A percentile compares a stretch with the other conserved stretches of the same genome.
Conservation (phyloP, 371 early-diverging fungal species). For the Apophysomyces variabilis region DNA sequence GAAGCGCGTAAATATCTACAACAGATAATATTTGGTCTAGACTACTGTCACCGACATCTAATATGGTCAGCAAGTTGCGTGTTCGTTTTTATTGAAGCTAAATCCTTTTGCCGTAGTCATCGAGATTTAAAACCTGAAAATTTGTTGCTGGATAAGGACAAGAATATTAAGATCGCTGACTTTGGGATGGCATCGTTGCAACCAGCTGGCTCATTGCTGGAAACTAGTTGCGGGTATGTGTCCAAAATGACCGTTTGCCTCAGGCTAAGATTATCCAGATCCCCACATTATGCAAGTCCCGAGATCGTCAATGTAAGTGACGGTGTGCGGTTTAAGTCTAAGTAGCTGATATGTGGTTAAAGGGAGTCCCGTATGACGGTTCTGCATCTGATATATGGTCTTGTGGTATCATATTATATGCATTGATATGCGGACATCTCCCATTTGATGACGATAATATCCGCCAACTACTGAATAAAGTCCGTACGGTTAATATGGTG, state of each 20-base stretch:
- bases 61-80: constrained; percentile 68
- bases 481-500: constrained; percentile 14
- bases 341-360: neutral
- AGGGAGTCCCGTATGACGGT: constrained; percentile 85
- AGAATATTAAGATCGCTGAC: constrained; percentile 82
- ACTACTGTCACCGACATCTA: constrained; percentile 91
- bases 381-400: constrained; percentile 92
- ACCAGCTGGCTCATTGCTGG: constrained; percentile 68
- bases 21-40: constrained; percentile 93
- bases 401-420: constrained; percentile 92
- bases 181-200: constrained; percentile 89
- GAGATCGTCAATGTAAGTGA: constrained; percentile 80
- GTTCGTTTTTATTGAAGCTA: neutral
- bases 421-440: constrained; percentile 84
- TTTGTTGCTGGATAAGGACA: constrained; percentile 82
- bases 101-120: constrained; percentile 64
- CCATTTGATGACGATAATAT: constrained; percentile 96
- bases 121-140: constrained; percentile 98
- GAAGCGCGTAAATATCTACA: constrained; percentile 94
- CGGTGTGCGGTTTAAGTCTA: neutral
- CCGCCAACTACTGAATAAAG: constrained; percentile 71
- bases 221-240: constrained; percentile 80
- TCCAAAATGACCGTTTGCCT: constrained; percentile 26
- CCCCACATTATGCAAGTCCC: constrained; percentile 93
- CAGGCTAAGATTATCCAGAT: constrained; percentile 51